These are phyloP conservation scores for Paraleonurus japonicus DNA, from an alignment of 257 asterid species.

Conservation along the genomic window DNA sequence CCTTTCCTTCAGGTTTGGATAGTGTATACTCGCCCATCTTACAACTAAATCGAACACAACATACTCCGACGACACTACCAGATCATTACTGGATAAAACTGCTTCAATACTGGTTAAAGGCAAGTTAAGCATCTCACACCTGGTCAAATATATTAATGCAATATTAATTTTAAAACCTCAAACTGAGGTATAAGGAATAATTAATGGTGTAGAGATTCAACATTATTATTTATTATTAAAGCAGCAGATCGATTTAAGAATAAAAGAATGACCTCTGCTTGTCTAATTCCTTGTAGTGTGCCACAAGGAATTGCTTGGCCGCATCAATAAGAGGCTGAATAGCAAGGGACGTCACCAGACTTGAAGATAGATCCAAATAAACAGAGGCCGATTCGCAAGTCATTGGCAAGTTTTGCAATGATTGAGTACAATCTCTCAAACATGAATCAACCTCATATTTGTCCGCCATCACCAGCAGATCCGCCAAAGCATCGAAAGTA, in stretches of 20 bases:
- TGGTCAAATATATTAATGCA: neutral
- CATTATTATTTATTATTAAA: too few species aligned
- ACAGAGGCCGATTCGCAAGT: conserved; percentile 71
- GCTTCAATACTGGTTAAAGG: conserved; percentile 55
- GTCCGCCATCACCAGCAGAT: conserved; percentile 54
- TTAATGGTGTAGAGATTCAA: too few species aligned
- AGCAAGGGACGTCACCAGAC: conserved; percentile 49
- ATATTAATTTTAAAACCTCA: too few species aligned
- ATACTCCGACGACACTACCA: conserved; percentile 39
- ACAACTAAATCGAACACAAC: conserved; percentile 59
- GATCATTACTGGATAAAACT: conserved; percentile 52
- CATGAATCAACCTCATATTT: conserved; percentile 75
- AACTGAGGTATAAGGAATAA: too few species aligned
- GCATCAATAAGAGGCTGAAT: conserved; percentile 60
- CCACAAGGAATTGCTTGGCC: conserved; percentile 62
- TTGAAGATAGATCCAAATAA: conserved; percentile 72
- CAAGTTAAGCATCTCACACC: neutral
- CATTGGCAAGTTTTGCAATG: conserved; percentile 56
- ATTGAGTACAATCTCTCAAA: conserved; percentile 61
- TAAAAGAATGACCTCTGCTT: too few species aligned
- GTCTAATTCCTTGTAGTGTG: conserved; percentile 52
- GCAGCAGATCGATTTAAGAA: too few species aligned
- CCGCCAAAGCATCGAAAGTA: neutral
- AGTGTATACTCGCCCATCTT: conserved; percentile 63
- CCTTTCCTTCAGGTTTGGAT: neutral